phyloP scores from a whole-genome alignment of 2,329 filamentous ascomycete species.

The Xylaria sp. region DNA sequence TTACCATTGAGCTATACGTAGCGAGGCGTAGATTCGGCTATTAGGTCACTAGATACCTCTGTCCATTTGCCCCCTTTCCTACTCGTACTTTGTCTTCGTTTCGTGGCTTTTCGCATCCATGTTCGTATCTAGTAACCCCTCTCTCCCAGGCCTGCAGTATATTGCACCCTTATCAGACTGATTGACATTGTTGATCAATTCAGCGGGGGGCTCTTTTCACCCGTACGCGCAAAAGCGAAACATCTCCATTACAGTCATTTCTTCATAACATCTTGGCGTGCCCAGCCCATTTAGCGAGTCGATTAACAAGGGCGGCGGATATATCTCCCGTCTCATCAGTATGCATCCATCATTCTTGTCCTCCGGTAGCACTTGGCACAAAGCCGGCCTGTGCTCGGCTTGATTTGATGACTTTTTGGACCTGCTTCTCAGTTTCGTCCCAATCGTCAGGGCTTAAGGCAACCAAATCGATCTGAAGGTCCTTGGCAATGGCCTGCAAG shows the following conservation, averaged over 20 bases:
- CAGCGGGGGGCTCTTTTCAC: neutral
- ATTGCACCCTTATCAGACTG: slow-evolving; percentile 9
- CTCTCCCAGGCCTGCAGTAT: slow-evolving; percentile 11
- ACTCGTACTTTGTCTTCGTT: neutral
- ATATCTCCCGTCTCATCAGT: neutral
- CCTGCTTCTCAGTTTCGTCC: slow-evolving; percentile 85
- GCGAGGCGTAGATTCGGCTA: neutral
- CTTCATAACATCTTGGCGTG: slow-evolving; percentile 22
- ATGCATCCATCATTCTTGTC: neutral
- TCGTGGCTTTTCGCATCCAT: slow-evolving; percentile 13
- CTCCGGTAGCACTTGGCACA: slow-evolving; percentile 50
- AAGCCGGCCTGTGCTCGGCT: slow-evolving; percentile 67
- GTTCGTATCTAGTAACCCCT: slow-evolving; percentile 18
- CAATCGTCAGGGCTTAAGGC: slow-evolving; percentile 87
- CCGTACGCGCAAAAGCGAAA: slow-evolving; percentile 17
- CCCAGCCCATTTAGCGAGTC: neutral
- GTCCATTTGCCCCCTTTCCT: neutral
- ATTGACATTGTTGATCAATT: slow-evolving; percentile 10
- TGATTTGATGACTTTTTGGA: slow-evolving; percentile 83
- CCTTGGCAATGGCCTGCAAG: slow-evolving; percentile 79
- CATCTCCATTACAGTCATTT: slow-evolving; percentile 30
- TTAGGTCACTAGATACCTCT: neutral
- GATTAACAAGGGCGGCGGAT: neutral
- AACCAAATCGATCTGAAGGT: slow-evolving; percentile 83
- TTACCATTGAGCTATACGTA: neutral